Base-by-base conservation (phyloP, 2,329 filamentous ascomycete genomes). In the Pezicula neosporulosa region DNA sequence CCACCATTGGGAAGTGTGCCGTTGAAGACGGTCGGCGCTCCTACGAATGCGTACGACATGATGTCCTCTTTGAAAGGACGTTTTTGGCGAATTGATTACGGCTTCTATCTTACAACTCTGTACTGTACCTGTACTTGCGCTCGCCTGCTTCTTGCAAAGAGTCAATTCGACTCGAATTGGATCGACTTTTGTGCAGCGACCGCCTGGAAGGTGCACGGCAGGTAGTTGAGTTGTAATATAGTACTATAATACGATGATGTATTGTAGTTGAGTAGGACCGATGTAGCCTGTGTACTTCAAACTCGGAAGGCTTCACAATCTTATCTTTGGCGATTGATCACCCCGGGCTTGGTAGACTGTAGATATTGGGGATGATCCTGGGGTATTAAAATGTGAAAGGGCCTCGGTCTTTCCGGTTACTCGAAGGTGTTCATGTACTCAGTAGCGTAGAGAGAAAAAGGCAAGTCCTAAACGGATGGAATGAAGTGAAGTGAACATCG, bases 21-120 rank as follows among this genome's bases (percentile, higher is more conserved):
- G 70, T 84, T 84, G 70, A 83, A 85, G 55, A 64, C 66, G 59
- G 75, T 64, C 37, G 81, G 81, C 45, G 80, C 66, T 48, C 81
- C 81, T 56, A 77, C 69, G 68, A 77, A 77, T 49, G 74, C 69
- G 66, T 84, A 82, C 13, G 46, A 48, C 46, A 48, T 48, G 24
- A 28, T 44, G 42, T 13, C 30, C 30, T 9, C 30, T 33, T 33
- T 33, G 9, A 33, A 33, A 10, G 9, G 7, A 33, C 12, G 4
- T 33, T 13, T 3, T 33, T 33, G 12, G 30, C 30, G 30, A 33
- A 4, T 7, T 33, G 4, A 13, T 33, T 24, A 10, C n/a, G 41
- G 3, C 19, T 24, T 43, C 41, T 39, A 19, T 19, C 6, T n/a
- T n/a, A 39, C n/a, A 39, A 16, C 15, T 15, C 37, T 39, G n/a